Conservation (phyloP, 768 basidiomycete species). For the Candolleomyces eurysporus region DNA sequence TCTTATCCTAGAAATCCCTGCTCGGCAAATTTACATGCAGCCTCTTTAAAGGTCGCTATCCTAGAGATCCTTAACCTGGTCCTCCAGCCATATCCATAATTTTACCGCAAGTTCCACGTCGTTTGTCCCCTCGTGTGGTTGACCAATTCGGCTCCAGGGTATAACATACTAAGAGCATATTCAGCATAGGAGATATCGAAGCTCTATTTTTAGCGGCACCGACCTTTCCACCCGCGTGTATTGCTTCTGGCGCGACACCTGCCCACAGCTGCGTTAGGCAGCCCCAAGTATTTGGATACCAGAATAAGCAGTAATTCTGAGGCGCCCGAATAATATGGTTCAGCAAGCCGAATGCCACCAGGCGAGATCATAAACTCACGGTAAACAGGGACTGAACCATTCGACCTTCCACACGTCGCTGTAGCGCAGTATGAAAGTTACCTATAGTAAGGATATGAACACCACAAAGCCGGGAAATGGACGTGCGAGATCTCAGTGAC, state of each 20-base stretch:
- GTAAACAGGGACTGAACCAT: constrained; percentile 5
- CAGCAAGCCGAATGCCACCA: neutral
- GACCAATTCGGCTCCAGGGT: constrained; percentile 45
- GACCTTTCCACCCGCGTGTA: constrained; percentile 32
- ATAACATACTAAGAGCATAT: constrained; percentile 36
- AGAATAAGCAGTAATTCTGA: constrained; percentile 12
- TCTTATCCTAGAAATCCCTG: too few species aligned
- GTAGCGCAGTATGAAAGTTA: constrained; percentile 32
- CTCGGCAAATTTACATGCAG: too few species aligned
- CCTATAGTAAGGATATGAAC: constrained; percentile 14
- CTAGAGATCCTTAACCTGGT: constrained; percentile 30
- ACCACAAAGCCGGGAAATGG: neutral
- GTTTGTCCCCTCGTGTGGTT: constrained; percentile 23
- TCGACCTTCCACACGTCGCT: constrained; percentile 18
- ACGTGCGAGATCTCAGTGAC: neutral
- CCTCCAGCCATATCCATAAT: constrained; percentile 47
- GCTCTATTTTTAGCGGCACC: neutral
- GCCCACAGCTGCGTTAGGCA: constrained; percentile 42
- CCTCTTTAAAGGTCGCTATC: neutral
- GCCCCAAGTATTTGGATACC: constrained; percentile 25
- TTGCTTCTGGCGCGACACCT: constrained; percentile 32
- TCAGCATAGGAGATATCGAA: neutral
- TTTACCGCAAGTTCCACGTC: constrained; percentile 33
- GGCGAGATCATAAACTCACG: constrained; percentile 12
- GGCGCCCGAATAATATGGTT: neutral